A percentile compares a stretch with the other conserved stretches of the same genome.
phyloP scores from a whole-genome alignment of 495 filamentous ascomycete species.

The Cenococcum geophilum region DNA sequence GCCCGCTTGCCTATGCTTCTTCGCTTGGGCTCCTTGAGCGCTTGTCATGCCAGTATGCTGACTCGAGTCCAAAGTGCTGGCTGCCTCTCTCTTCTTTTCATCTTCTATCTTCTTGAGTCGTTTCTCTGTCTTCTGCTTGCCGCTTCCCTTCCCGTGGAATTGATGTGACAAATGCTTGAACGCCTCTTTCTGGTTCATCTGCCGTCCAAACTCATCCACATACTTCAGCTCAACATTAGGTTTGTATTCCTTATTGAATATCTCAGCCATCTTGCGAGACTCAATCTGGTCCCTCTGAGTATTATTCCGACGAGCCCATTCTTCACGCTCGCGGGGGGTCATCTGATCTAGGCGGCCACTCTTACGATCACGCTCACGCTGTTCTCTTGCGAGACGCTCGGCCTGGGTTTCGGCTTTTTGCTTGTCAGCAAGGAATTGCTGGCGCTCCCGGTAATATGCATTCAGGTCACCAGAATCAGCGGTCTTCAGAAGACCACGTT shows the following conservation, averaged over 20 bases:
- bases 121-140: constrained; percentile 98
- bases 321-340: constrained; percentile 85
- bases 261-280: constrained; percentile 68
- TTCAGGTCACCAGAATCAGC: constrained; percentile 57
- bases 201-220: constrained; percentile 75
- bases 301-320: constrained; percentile 80
- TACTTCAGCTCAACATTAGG: constrained; percentile 87
- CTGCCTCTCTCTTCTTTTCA: constrained; percentile 77
- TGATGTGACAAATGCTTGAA: constrained; percentile 93
- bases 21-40: constrained; percentile 63
- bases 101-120: constrained; percentile 93
- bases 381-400: constrained; percentile 68
- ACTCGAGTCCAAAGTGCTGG: constrained; percentile 74
- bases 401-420: constrained; percentile 62
- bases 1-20: constrained; percentile 83
- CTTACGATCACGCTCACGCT: constrained; percentile 80
- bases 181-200: constrained; percentile 87
- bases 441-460: constrained; percentile 63
- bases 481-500: constrained; percentile 71
- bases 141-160: constrained; percentile 96
- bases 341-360: constrained; percentile 78
- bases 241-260: constrained; percentile 82
- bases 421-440: constrained; percentile 79
- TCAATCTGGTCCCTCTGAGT: constrained; percentile 75
- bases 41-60: constrained; percentile 77